Evolutionary conservation across 176 grass and related monocot genomes (phyloP).

Genomic region (Hyparrhenia diplandra): DNA sequence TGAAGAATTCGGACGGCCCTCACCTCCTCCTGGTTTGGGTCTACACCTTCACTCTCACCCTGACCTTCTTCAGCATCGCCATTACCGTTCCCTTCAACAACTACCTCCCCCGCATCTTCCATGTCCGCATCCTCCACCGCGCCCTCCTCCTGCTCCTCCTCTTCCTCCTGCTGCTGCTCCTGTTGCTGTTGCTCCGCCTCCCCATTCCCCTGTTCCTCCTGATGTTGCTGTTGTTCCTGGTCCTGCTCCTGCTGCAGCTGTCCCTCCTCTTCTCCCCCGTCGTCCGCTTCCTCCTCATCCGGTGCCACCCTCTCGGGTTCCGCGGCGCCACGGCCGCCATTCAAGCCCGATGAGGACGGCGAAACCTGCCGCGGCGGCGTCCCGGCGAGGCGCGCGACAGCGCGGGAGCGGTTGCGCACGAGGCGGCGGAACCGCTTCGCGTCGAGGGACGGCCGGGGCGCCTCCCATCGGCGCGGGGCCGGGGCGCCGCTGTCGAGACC

Average conservation of each 20-base stretch:
- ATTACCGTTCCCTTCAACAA: conserved; percentile 16
- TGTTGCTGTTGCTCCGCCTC: background rate
- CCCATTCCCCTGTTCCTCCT: background rate
- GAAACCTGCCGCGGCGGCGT: background rate
- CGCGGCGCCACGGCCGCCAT: background rate
- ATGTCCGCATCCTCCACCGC: conserved; percentile 37
- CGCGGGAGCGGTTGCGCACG: conserved; percentile 41
- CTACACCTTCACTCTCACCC: conserved; percentile 42
- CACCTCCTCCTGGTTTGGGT: conserved; percentile 51
- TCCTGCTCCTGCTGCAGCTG: background rate
- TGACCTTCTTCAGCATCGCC: conserved; percentile 47
- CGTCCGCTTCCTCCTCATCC: background rate
- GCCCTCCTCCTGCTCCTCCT: conserved; percentile 33
- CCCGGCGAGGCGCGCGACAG: conserved; percentile 38
- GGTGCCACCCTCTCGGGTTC: background rate
- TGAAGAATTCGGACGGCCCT: background rate
- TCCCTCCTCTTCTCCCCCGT: background rate
- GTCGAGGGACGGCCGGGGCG: conserved; percentile 28
- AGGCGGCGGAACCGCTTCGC: conserved; percentile 49
- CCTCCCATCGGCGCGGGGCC: conserved; percentile 35
- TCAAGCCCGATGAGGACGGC: background rate
- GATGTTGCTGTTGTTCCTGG: background rate
- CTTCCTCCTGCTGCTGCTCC: background rate
- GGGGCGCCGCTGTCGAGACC: conserved; percentile 14
- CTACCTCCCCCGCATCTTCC: conserved; percentile 38